Evolutionary conservation across 2,329 filamentous ascomycete genomes (phyloP).

Genomic region (Fusarium heterosporum): DNA sequence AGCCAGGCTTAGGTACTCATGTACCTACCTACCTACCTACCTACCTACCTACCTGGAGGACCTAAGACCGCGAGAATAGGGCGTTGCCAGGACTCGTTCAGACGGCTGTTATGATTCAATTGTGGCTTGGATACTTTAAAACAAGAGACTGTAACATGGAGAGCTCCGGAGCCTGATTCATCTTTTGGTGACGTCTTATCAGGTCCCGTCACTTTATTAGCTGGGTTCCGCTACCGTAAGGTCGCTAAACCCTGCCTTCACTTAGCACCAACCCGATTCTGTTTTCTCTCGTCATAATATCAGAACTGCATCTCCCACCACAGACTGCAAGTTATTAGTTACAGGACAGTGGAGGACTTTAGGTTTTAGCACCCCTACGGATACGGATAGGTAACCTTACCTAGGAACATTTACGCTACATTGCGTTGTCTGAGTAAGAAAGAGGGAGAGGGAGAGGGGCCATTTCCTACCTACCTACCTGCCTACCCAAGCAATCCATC

Average conservation of each 20-base stretch:
- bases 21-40: too few species aligned
- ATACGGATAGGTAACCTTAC: too few species aligned
- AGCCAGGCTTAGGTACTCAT: neutral
- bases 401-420: neutral
- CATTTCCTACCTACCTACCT: conserved; percentile 10
- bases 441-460: conserved; percentile 23
- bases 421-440: conserved; percentile 17
- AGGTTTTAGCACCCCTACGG: too few species aligned
- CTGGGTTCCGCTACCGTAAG: conserved; percentile 8
- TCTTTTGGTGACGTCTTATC: conserved; percentile 43
- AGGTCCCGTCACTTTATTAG: conserved; percentile 19
- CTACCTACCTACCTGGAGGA: neutral
- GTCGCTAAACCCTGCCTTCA: conserved; percentile 35
- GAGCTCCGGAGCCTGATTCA: conserved; percentile 44
- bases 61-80: neutral
- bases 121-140: conserved; percentile 17
- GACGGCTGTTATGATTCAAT: conserved; percentile 23
- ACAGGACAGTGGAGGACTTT: conserved; percentile 12
- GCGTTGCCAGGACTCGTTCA: neutral
- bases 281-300: conserved; percentile 4
- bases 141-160: conserved; percentile 18
- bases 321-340: too few species aligned
- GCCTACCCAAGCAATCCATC: conserved; percentile 36
- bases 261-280: conserved; percentile 19
- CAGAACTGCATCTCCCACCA: neutral